Evolutionary conservation across 192 early-diverging fungal genomes (phyloP).

Genomic region (Spizellomyces sp.): DNA sequence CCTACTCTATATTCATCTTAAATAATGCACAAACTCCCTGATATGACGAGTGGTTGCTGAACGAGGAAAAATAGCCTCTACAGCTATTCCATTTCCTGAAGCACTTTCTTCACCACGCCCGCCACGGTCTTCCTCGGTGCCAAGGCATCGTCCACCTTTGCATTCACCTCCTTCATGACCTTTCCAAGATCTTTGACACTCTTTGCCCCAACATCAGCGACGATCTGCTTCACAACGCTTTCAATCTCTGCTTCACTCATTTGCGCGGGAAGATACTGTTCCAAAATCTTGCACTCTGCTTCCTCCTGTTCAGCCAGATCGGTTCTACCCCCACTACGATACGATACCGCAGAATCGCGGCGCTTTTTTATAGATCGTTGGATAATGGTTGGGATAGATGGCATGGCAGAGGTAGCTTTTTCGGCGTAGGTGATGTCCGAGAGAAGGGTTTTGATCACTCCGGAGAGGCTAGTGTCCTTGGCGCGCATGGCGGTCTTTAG

Average conservation of each 20-base stretch:
- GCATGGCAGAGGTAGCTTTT: conserved; percentile 58
- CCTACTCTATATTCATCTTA: too few species aligned
- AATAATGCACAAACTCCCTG: too few species aligned
- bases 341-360: conserved; percentile 73
- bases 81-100: conserved; percentile 38
- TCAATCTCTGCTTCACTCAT: conserved; percentile 75
- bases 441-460: conserved; percentile 74
- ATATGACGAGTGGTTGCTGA: too few species aligned
- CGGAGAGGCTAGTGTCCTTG: conserved; percentile 64
- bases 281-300: conserved; percentile 47
- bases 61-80: too few species aligned
- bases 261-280: conserved; percentile 76
- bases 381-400: conserved; percentile 66
- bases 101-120: conserved; percentile 72
- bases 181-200: conserved; percentile 78
- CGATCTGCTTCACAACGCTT: conserved; percentile 53
- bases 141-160: conserved; percentile 61
- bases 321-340: conserved; percentile 61
- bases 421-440: conserved; percentile 78
- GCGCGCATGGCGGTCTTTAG: conserved; percentile 79
- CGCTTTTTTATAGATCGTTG: conserved; percentile 83
- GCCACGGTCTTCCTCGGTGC: conserved; percentile 80
- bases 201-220: conserved; percentile 56
- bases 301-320: conserved; percentile 77
- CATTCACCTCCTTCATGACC: conserved; percentile 77